Base-by-base conservation (phyloP, 2,329 filamentous ascomycete species). In the Aspergillus fumigatiaffinis region DNA sequence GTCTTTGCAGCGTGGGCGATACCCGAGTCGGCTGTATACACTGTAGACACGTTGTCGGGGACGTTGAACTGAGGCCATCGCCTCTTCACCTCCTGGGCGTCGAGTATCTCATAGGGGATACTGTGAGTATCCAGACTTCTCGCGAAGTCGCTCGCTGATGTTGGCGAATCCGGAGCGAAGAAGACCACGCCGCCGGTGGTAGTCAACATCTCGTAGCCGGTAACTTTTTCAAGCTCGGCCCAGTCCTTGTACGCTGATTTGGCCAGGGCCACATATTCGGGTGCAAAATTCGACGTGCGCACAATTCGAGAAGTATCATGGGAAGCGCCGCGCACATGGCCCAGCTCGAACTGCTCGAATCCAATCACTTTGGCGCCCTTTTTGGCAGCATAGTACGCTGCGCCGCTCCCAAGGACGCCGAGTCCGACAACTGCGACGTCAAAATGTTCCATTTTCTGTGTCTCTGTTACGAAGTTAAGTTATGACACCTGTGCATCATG, bases 201-300 rank as follows among this genome's bases (percentile, higher is more conserved):
- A 6, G 57, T 64, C 51, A 70, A 48, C 44, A 70, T 48, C 53
- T 66, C 58, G 26, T 60, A 52, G 7, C 61, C 64, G 3, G 64
- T 51, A 2, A 52, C 50, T 28, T 58, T 58, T 51, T 68, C 67
- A 1, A 69, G 58, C 3, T 65, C 61, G n/a, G 67, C 68, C 68
- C 67, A 70, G 50, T 70, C 66, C 21, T 62, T 64, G 50, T 69
- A 70, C 0, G 66, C 67, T 4, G 56, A 82, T 73, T 60, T 80
- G 73, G 25, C 81, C 75, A n/a, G 77, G 71, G 54, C 80, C 1
- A 69, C 68, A 50, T 62, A 67, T 53, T 70, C 65, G 0, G 67
- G 64, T 7, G 60, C 28, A n/a, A 56, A 56, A 21, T 70, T 63
- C 7, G 67, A 67, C 5, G 66, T 70, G n/a, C 68, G 55, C 6